Evolutionary conservation across 441 rosid species (phyloP), one percentile per base, ranked within the genome.

Genomic region (Erodium moschatum): DNA sequence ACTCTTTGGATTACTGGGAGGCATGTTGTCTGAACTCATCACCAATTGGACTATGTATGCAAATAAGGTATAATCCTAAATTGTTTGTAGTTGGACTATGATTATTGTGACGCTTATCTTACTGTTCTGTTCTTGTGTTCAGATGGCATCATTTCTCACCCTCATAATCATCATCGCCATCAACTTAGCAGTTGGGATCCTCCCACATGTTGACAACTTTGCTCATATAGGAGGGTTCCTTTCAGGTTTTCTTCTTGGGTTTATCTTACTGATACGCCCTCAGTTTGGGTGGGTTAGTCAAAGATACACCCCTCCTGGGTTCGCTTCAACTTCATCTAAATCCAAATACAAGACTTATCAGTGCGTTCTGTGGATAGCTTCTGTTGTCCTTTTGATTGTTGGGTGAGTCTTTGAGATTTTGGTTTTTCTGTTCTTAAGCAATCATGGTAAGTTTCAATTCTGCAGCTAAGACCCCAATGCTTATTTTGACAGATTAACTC

Each of bases 191-290:
- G 79, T 95, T 1, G 96, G 99, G n/a, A 68, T 92, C 71, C 97
- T 95, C 73, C 99, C 97, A 66, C 85, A 78, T 65, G 93, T 95
- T 10, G 97, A 92, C 79, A 95, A 95, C 88, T 92, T 87, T 69
- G 91, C 97, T 1, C 97, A 95, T 70, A 86, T 95, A 4, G 99
- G 99, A 68, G 97, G 99, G 27, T 88, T 92, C 81, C 70, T 83
- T 18, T 67, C 95, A 0, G 97, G 99, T 8, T 92, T 92, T 67
- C 79, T 90, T 20, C 86, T 92, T 0, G 98, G 99, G 12, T 89
- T 95, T 69, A 76, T 86, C 65, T 72, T 94, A 62, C 73, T 93
- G 7, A 69, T 89, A 27, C 92, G 89, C 38, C 97, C 96, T 18
- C 97, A 88, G 71, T 82, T 80, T 42, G 97, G 92, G 11, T 88